phyloP scores from a whole-genome alignment of 805 yeast genomes.

The Spathaspora sp. region DNA sequence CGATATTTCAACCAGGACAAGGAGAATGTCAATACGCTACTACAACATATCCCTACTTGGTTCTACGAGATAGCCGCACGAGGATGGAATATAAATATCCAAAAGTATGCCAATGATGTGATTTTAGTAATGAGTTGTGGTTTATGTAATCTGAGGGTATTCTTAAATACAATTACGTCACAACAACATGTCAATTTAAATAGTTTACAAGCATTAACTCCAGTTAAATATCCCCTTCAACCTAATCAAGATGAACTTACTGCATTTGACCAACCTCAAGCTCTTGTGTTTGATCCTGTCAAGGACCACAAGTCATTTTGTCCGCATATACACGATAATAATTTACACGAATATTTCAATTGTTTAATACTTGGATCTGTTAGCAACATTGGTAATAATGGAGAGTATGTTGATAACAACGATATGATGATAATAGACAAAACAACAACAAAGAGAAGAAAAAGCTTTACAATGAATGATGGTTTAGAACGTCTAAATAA shows the following conservation, averaged over 20 bases:
- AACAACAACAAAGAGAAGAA: slow-evolving; percentile 13
- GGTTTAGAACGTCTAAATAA: slow-evolving; percentile 31
- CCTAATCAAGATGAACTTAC: slow-evolving; percentile 5
- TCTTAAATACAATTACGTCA: slow-evolving; percentile 15
- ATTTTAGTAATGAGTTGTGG: slow-evolving; percentile 31
- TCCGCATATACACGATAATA: slow-evolving; percentile 10
- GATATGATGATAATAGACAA: slow-evolving; percentile 2
- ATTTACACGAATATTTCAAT: slow-evolving; percentile 19
- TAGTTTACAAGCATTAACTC: slow-evolving; percentile 25
- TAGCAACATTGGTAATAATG: slow-evolving; percentile 20
- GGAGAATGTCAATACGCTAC: slow-evolving; percentile 25
- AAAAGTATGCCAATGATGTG: slow-evolving; percentile 20
- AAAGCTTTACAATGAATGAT: slow-evolving; percentile 27
- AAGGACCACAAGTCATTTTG: slow-evolving; percentile 39
- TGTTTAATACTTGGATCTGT: slow-evolving; percentile 19
- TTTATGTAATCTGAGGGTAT: slow-evolving; percentile 34
- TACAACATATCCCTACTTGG: slow-evolving; percentile 28
- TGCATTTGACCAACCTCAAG: slow-evolving; percentile 8
- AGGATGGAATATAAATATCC: slow-evolving; percentile 37
- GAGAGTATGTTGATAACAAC: slow-evolving; percentile 14
- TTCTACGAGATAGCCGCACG: slow-evolving; percentile 29
- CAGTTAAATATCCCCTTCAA: slow-evolving; percentile 24
- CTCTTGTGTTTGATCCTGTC: slow-evolving; percentile 15
- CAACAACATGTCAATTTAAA: slow-evolving; percentile 4
- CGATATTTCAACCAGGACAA: slow-evolving; percentile 29